Percentiles rank a stretch among this genome's conserved stretches.
Conservation (phyloP, 208 protist genomes). For the Strigomonas culicis region DNA sequence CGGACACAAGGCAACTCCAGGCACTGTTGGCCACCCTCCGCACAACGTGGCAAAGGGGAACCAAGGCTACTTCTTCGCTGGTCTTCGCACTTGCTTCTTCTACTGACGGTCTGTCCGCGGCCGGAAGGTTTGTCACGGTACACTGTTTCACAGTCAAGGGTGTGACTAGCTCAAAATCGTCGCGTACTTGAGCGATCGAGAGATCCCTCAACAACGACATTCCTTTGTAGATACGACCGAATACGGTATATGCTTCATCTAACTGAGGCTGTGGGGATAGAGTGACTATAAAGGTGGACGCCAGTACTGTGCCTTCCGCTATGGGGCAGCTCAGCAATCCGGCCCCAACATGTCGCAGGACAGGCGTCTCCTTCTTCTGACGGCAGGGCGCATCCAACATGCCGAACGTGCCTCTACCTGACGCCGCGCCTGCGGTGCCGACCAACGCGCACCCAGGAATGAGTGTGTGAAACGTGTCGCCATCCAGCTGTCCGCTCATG, state of each 20-base stretch:
- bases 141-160: conserved; percentile 22
- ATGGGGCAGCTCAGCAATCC: conserved; percentile 37
- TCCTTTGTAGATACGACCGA: conserved; percentile 57
- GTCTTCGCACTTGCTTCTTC: background rate
- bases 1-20: no score
- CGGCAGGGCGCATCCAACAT: background rate
- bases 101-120: background rate
- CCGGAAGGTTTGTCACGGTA: conserved; percentile 20
- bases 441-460: conserved; percentile 34
- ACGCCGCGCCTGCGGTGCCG: conserved; percentile 14
- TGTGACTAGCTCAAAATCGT: conserved; percentile 29
- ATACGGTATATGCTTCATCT: conserved; percentile 41
- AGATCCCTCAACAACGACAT: conserved; percentile 37
- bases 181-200: conserved; percentile 25
- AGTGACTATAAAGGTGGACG: conserved; percentile 39
- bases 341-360: conserved; percentile 49
- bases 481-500: conserved; percentile 43
- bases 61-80: no score
- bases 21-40: no score
- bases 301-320: conserved; percentile 17
- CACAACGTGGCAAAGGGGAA: background rate
- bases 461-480: conserved; percentile 25
- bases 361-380: background rate
- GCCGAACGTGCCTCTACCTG: conserved; percentile 5
- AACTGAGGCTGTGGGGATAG: conserved; percentile 50